phyloP scores from a whole-genome alignment of 805 yeast species.

The Kodamaea jinghongensis region DNA sequence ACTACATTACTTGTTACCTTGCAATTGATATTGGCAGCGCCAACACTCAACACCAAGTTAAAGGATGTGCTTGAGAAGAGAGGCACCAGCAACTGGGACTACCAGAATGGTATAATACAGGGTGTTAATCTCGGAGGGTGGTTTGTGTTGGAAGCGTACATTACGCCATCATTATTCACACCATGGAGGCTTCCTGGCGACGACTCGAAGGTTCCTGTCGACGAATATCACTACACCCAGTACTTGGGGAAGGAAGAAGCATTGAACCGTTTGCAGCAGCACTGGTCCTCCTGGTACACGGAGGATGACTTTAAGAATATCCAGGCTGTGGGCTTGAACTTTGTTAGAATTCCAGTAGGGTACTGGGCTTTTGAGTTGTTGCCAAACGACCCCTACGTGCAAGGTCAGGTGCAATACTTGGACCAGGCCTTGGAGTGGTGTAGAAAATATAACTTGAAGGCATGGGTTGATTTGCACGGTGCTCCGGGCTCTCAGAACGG shows the following conservation, averaged over 20 bases:
- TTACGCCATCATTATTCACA: constrained; percentile 73
- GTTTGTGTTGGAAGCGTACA: constrained; percentile 84
- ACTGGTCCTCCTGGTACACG: constrained; percentile 77
- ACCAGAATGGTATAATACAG: constrained; percentile 36
- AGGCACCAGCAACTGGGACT: constrained; percentile 21
- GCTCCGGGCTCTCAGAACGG: constrained; percentile 98
- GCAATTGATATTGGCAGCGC: constrained; percentile 3
- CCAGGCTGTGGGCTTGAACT: constrained; percentile 63
- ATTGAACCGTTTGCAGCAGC: constrained; percentile 48
- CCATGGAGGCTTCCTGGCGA: constrained; percentile 34
- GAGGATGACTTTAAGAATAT: constrained; percentile 69
- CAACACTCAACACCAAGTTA: constrained; percentile 4
- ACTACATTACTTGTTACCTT: constrained; percentile 3
- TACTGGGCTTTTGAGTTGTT: constrained; percentile 82
- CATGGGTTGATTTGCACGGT: constrained; percentile 92
- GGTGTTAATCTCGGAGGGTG: constrained; percentile 91
- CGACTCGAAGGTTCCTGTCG: constrained; percentile 58
- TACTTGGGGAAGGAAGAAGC: constrained; percentile 63
- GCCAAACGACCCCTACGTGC: constrained; percentile 78
- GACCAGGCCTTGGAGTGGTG: constrained; percentile 82
- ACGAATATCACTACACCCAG: constrained; percentile 71
- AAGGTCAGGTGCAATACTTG: constrained; percentile 71
- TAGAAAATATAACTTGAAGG: constrained; percentile 56
- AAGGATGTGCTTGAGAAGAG: constrained; percentile 3
- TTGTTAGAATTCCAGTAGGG: constrained; percentile 89